These are phyloP conservation scores for Xylaria intraflava DNA, from an alignment of 495 filamentous ascomycete genomes.

Conservation along the genomic window DNA sequence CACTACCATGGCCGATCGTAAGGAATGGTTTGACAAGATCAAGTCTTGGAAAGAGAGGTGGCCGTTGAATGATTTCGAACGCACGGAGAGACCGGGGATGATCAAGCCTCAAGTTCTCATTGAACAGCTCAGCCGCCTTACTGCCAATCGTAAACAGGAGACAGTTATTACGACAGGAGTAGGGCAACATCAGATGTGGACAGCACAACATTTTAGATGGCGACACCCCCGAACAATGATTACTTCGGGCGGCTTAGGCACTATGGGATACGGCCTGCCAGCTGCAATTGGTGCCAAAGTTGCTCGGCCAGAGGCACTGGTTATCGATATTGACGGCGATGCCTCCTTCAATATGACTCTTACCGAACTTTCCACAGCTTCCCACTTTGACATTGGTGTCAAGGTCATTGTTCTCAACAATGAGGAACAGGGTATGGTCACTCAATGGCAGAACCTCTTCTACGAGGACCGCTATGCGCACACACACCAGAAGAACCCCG, in stretches of 20 bases:
- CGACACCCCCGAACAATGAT: constrained; percentile 78
- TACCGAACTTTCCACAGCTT: constrained; percentile 81
- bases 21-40: constrained; percentile 84
- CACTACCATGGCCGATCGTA: constrained; percentile 51
- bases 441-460: constrained; percentile 91
- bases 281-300: constrained; percentile 93
- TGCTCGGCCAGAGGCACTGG: constrained; percentile 73
- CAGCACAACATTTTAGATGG: constrained; percentile 92
- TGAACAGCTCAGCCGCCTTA: constrained; percentile 69
- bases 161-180: constrained; percentile 88
- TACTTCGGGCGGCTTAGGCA: constrained; percentile 86
- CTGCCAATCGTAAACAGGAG: constrained; percentile 62
- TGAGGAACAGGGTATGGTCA: constrained; percentile 96
- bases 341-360: constrained; percentile 97
- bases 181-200: constrained; percentile 97
- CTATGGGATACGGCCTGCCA: constrained; percentile 92
- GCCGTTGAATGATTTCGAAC: constrained; percentile 69
- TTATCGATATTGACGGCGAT: constrained; percentile 93
- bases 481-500: constrained; percentile 83
- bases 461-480: constrained; percentile 89
- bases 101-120: constrained; percentile 91
- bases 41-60: constrained; percentile 80
- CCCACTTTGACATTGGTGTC: constrained; percentile 86
- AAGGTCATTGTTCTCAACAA: constrained; percentile 93
- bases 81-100: constrained; percentile 56